Evolutionary conservation across 495 filamentous ascomycete genomes (phyloP).

Genomic region (Neurospora sp.): DNA sequence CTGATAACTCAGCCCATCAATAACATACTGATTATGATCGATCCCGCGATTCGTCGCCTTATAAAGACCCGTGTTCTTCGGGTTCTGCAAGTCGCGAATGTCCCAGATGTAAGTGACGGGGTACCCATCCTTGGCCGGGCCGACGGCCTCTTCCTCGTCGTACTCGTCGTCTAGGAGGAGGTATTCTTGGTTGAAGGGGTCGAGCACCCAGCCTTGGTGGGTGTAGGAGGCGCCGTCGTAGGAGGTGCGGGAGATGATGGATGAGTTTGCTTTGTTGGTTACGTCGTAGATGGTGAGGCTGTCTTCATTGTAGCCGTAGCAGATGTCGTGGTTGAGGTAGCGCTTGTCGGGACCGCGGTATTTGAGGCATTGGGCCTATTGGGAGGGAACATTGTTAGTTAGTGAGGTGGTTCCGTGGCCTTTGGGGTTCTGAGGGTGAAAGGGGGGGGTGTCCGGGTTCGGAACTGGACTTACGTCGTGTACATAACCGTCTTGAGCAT

Average conservation of each 20-base stretch:
- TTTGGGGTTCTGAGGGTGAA: background rate
- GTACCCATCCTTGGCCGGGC: slow-evolving; percentile 33
- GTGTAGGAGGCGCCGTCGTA: slow-evolving; percentile 51
- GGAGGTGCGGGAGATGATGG: slow-evolving; percentile 43
- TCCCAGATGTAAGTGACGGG: slow-evolving; percentile 50
- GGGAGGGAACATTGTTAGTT: background rate
- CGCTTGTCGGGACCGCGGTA: slow-evolving; percentile 47
- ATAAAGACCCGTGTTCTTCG: slow-evolving; percentile 47
- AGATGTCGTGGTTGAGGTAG: slow-evolving; percentile 47
- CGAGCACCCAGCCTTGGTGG: slow-evolving; percentile 52
- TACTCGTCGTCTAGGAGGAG: slow-evolving; percentile 53
- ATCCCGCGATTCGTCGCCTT: slow-evolving; percentile 38
- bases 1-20: slow-evolving; percentile 44
- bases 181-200: slow-evolving; percentile 39
- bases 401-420: background rate
- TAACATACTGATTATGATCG: slow-evolving; percentile 55
- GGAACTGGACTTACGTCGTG: slow-evolving; percentile 30
- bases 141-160: slow-evolving; percentile 42
- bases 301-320: slow-evolving; percentile 50
- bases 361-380: slow-evolving; percentile 42
- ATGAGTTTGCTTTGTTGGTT: slow-evolving; percentile 39
- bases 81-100: slow-evolving; percentile 39
- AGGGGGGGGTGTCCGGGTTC: background rate
- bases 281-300: slow-evolving; percentile 45
- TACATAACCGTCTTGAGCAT: slow-evolving; percentile 45